phyloP scores from a whole-genome alignment of 2,329 filamentous ascomycete species.

The Epichloe brachyelytri region DNA sequence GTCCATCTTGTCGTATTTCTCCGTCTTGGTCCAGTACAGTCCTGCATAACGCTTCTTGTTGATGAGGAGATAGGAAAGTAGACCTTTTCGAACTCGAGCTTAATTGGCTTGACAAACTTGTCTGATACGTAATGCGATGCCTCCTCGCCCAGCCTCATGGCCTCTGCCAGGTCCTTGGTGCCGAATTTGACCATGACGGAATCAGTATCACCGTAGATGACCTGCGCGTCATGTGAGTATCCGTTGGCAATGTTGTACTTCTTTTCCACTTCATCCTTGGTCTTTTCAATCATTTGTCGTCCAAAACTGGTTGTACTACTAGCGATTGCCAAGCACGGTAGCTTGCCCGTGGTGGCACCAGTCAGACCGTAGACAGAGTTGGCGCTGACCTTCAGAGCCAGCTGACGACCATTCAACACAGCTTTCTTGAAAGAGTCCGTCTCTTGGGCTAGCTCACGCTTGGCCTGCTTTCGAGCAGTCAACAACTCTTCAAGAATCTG shows the following conservation, averaged over 20 bases:
- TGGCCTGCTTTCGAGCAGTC: conserved; percentile 85
- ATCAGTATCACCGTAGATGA: conserved; percentile 98
- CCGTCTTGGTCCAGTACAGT: conserved; percentile 89
- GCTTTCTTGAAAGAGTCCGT: conserved; percentile 97
- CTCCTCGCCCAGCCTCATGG: conserved; percentile 93
- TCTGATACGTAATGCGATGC: conserved; percentile 77
- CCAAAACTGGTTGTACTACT: conserved; percentile 96
- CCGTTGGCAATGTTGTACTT: conserved; percentile 88
- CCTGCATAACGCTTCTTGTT: conserved; percentile 99
- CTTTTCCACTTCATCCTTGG: conserved; percentile 86
- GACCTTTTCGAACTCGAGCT: conserved; percentile 97
- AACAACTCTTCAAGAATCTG: conserved; percentile 94
- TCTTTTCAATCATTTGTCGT: conserved; percentile 97
- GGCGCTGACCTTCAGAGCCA: conserved; percentile 90
- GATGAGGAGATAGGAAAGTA: conserved; percentile 95
- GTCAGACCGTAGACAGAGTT: conserved; percentile 98
- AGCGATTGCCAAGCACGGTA: conserved; percentile 88
- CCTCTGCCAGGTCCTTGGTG: conserved; percentile 69
- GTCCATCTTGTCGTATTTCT: conserved; percentile 99
- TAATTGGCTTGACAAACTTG: conserved; percentile 94
- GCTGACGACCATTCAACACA: conserved; percentile 89
- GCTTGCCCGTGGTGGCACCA: conserved; percentile 87
- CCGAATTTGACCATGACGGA: conserved; percentile 99
- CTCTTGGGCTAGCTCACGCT: conserved; percentile 75
- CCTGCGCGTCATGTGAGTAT: conserved; percentile 85